Conservation (phyloP, 148 eudicot genomes). For the Persicaria tinctoria region DNA sequence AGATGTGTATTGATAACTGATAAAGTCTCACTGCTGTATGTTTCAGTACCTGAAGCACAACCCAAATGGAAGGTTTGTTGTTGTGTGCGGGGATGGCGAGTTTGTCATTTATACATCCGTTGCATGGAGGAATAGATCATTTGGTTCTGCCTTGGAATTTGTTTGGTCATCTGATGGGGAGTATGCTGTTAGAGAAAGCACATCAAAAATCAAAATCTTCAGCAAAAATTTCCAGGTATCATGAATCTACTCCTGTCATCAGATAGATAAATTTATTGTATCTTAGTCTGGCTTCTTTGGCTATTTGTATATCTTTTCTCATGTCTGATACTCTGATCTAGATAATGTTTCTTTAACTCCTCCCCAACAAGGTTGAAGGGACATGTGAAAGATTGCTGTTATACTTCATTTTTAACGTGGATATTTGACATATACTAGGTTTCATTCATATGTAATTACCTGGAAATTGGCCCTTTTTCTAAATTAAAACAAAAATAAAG, state of each 20-base stretch:
- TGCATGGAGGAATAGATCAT: conserved; percentile 98
- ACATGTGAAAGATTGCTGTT: background rate
- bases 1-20: background rate
- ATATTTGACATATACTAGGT: background rate
- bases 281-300: background rate
- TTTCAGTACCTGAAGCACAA: conserved; percentile 84
- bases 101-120: conserved; percentile 89
- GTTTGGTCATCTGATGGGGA: conserved; percentile 99
- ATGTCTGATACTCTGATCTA: background rate
- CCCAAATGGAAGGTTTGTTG: conserved; percentile 98
- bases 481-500: background rate
- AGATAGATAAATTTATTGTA: background rate
- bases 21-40: background rate
- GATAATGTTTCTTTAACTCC: background rate
- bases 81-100: conserved; percentile 98
- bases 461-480: background rate
- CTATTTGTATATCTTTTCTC: background rate
- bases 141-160: conserved; percentile 94
- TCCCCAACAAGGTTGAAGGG: background rate
- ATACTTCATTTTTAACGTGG: background rate
- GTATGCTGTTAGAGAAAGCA: conserved; percentile 98
- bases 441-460: background rate
- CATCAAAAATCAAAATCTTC: conserved; percentile 87
- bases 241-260: background rate
- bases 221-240: conserved; percentile 79